Evolutionary conservation across 164 flowering plant genomes (phyloP).

Genomic region (Platanus orientalis): DNA sequence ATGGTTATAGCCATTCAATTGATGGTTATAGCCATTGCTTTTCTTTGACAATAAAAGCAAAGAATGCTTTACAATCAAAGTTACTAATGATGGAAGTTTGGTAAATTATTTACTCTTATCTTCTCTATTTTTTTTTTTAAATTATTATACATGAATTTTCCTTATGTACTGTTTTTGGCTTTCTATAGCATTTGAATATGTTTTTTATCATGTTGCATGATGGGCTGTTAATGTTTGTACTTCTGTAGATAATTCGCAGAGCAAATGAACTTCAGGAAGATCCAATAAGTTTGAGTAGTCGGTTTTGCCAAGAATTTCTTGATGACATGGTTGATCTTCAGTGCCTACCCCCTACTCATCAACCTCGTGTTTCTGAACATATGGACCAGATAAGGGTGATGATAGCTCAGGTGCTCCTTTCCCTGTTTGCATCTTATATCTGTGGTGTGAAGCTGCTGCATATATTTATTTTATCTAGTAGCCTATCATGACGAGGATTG

Average conservation of each 20-base stretch:
- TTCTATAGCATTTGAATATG: background rate
- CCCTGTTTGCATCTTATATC: background rate
- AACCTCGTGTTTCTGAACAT: slow-evolving; percentile 86
- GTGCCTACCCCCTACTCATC: slow-evolving; percentile 69
- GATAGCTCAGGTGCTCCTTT: slow-evolving; percentile 60
- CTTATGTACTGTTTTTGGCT: no score
- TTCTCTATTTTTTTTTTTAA: no score
- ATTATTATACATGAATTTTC: no score
- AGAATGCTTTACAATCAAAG: background rate
- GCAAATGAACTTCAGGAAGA: slow-evolving; percentile 78
- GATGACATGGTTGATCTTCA: slow-evolving; percentile 77
- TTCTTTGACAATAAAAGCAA: no score
- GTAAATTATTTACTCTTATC: background rate
- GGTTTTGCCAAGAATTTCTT: slow-evolving; percentile 71
- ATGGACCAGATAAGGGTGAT: slow-evolving; percentile 70
- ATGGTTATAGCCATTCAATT: no score
- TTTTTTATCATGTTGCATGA: background rate
- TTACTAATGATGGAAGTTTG: background rate
- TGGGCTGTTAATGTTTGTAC: background rate
- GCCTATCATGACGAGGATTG: background rate
- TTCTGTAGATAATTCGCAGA: slow-evolving; percentile 69
- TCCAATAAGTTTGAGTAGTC: slow-evolving; percentile 58
- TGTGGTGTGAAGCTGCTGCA: background rate
- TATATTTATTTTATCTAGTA: background rate
- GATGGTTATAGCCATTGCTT: no score